Evolutionary conservation across 768 basidiomycete genomes (phyloP), one percentile per base, ranked within the genome.

Genomic region (Antrodiella citrinella): DNA sequence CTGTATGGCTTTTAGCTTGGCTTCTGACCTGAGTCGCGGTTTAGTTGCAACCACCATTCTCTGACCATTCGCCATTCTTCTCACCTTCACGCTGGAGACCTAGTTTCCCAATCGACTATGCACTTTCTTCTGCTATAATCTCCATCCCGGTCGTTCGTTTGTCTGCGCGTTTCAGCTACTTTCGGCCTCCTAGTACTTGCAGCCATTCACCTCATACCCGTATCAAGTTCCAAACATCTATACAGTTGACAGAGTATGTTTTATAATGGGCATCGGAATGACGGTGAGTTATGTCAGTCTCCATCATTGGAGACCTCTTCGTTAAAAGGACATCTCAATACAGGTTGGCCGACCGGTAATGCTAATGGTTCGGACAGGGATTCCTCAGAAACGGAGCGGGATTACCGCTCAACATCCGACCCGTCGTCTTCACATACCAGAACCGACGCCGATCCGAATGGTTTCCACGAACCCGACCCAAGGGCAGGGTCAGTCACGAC

Each of bases 321-420:
- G 19, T 38, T 21, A 21, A 11, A 11, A 38, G 12, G 9, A 20
- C 30, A 19, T 26, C 18, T 24, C 20, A 24, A 12, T n/a, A 44
- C 19, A 60, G 59, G 50, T 24, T 54, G 59, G 51, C 51, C 56
- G 2, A 38, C 25, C n/a, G 47, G 48, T 49, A 56, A 51, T n/a
- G 51, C 51, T 20, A 50, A 49, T 3, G 54, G 55, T 23, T 57
- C 58, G 2, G 59, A 59, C 41, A 50, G 47, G 20, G 66, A 66
- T 51, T 63, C 65, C 49, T 61, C 65, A 0, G 62, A 58, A 18
- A 66, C 66, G 3, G 66, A 66, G 52, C 66, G 65, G 26, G 66
- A 62, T 42, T 60, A 62, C 25, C 61, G 58, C 50, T 66, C 62
- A 3, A 59, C 57, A 20, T 66, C 66, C 2, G 64, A 66, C 26